A percentile compares a stretch with the other conserved stretches of the same genome.
phyloP scores from a whole-genome alignment of 805 yeast genomes.

The Cyberlindnera mycetangii region DNA sequence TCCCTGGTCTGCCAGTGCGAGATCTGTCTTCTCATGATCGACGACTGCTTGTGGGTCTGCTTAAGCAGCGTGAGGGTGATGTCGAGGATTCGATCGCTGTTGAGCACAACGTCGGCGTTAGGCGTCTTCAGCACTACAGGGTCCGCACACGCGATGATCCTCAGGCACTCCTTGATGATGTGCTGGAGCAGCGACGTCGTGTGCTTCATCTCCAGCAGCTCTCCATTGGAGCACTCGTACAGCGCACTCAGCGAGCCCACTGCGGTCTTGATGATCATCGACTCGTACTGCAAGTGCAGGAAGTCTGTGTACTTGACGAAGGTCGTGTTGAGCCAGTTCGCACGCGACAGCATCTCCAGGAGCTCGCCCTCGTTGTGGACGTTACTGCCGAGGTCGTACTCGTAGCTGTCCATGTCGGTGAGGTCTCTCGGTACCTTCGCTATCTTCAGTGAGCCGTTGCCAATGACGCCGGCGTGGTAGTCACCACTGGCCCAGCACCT shows the following conservation, averaged over 20 bases:
- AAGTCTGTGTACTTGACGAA: slow-evolving; percentile 35
- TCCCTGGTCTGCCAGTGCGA: slow-evolving; percentile 14
- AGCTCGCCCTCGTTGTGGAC: slow-evolving; percentile 20
- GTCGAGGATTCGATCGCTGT: slow-evolving; percentile 33
- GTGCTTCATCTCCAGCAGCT: slow-evolving; percentile 42
- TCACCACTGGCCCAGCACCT: slow-evolving; percentile 49
- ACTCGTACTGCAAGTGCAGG: slow-evolving; percentile 56
- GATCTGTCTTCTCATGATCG: slow-evolving; percentile 15
- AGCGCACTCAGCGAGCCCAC: slow-evolving; percentile 69
- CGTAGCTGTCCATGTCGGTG: slow-evolving; percentile 17
- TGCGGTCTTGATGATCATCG: slow-evolving; percentile 63
- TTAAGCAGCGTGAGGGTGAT: slow-evolving; percentile 32
- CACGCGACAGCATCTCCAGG: slow-evolving; percentile 24
- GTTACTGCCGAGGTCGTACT: slow-evolving; percentile 25
- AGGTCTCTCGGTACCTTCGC: slow-evolving; percentile 42
- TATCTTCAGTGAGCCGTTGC: slow-evolving; percentile 50
- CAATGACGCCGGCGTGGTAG: slow-evolving; percentile 49
- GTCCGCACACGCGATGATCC: slow-evolving; percentile 34
- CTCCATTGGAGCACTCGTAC: slow-evolving; percentile 63
- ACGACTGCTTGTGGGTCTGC: slow-evolving; percentile 11
- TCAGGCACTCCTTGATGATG: slow-evolving; percentile 49
- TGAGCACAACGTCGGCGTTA: slow-evolving; percentile 26
- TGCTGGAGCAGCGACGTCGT: slow-evolving; percentile 34
- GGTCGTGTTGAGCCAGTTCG: slow-evolving; percentile 31
- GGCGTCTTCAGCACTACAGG: slow-evolving; percentile 17